Base-by-base conservation (phyloP, 345 rosid species). In the Hypericum perforatum region DNA sequence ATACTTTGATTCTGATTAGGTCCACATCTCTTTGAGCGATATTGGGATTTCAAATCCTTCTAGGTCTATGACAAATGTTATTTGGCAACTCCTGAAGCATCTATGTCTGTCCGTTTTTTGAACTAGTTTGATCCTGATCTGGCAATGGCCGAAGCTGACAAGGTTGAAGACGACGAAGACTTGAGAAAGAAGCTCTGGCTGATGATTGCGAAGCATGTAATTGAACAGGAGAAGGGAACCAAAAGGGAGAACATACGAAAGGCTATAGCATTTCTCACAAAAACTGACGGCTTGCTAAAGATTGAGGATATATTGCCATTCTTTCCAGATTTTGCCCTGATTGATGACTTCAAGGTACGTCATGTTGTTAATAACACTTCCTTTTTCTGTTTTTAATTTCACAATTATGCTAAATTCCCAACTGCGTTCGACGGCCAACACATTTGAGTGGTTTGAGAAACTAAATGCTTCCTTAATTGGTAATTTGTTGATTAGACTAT, bases 101-200 rank as follows among this genome's bases (percentile, higher is more conserved):
- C 14, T 16, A 5, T 8, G 8, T 32, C 22, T 8, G 29, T 46
- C 11, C 46, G 57, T 50, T 37, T 55, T 60, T 53, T 63, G 40
- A 58, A 47, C 62, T 77, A 92, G 98, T 90, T 92, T 63, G 98
- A 92, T 45, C 82, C 95, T 11, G 98, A 92, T 73, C 95, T 92
- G 48, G 97, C 95, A 59, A 92, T 92, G 98, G 94, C 95, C 62
- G 98, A 92, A 75, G 98, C 97, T 50, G 97, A 92, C 74, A 92
- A 85, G 76, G 98, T 89, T 68, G 98, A 88, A 78, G 98, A 92
- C 68, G 98, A 92, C 60, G 97, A 88, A 74, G 98, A 92, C 66
- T 69, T 92, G 76, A 85, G 98, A 61, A 92, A 88, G 77, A 92
- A 92, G 77, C 84, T 92, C 49, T 88, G 98, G 95, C 87, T 92